Conservation (phyloP, 495 filamentous ascomycete species). For the Cryomyces antarcticus region DNA sequence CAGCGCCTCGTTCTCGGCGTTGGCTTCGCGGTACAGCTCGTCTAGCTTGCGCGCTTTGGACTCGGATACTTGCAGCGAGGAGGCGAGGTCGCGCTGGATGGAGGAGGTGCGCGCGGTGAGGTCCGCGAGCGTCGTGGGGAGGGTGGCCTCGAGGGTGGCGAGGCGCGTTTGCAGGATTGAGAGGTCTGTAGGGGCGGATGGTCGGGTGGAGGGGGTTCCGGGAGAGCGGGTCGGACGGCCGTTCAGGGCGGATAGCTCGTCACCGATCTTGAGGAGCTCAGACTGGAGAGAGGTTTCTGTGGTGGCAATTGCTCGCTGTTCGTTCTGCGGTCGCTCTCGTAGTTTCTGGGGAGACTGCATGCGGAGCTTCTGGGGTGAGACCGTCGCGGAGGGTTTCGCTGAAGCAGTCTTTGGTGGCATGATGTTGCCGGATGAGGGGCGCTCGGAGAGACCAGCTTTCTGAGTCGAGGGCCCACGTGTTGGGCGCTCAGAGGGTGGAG, state of each 20-base stretch:
- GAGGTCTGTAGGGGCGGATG: constrained; percentile 4
- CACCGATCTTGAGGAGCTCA: constrained; percentile 63
- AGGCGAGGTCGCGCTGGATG: constrained; percentile 47
- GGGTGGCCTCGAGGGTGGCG: constrained; percentile 39
- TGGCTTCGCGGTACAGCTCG: constrained; percentile 71
- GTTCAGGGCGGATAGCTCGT: constrained; percentile 53
- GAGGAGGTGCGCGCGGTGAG: constrained; percentile 36
- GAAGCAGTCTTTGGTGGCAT: constrained; percentile 6
- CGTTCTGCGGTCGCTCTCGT: constrained; percentile 66
- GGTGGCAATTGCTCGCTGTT: constrained; percentile 52
- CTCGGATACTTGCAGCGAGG: constrained; percentile 47
- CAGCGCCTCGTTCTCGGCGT: constrained; percentile 81
- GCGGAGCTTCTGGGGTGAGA: constrained; percentile 39
- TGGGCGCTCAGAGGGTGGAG: neutral
- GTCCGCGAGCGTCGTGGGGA: constrained; percentile 40
- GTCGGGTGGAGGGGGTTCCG: constrained; percentile 2
- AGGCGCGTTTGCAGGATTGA: constrained; percentile 30
- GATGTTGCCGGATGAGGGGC: constrained; percentile 23
- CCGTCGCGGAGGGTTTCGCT: neutral
- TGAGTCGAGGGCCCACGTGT: too few species aligned
- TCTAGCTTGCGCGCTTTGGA: constrained; percentile 66
- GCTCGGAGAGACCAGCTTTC: constrained; percentile 28
- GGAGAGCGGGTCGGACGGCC: constrained; percentile 8
- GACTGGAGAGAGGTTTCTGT: constrained; percentile 46
- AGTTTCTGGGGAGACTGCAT: constrained; percentile 86